Evolutionary conservation across 1,284 basidiomycete genomes (phyloP), one percentile per base, ranked within the genome.

Genomic region (Laetiporus sulphureus): DNA sequence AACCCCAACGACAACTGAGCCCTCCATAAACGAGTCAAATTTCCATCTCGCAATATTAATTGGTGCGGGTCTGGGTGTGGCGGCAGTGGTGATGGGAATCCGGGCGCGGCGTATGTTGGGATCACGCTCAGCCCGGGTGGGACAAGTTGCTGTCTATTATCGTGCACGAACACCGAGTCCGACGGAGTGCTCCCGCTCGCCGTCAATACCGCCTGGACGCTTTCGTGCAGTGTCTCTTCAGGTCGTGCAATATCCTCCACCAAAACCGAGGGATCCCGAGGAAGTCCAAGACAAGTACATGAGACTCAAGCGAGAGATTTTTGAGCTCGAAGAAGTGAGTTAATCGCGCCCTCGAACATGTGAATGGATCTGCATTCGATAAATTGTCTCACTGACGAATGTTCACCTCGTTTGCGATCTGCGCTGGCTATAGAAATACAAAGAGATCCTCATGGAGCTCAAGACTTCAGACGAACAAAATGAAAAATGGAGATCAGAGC

Each of bases 251-350:
- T 44, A 54, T 42, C 30, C 55, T 52, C 39, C 56, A 31, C 59
- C 60, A 35, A 60, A 60, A 38, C 33, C 55, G 16, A 69, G 68
- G 47, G 66, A 72, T 44, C 54, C 50, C 40, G 63, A 64, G 37
- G 77, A 77, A 38, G 58, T 71, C 42, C 54, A 56, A 32, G 78
- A 80, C 62, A 82, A 79, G 58, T 79, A 81, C 59, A 72, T 66
- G 51, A 72, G 68, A 44, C 64, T 81, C 38, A 83, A 83, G 54
- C 63, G 75, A 38, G 73, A 73, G 30, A 79, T 73, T 56, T 72
- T 73, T 50, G 77, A 83, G 44, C 69, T 83, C 34, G 81, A 83
- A 54, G 75, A 83, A 69, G 81, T 83, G 25, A 50, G 71, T 65
- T n/a, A 36, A 40, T 30, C 5, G 5, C 18, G 5, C 16, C 11